A percentile compares a stretch with the other conserved stretches of the same genome.
Conservation (phyloP, 306 rosid species). For the Cicer judaicum region DNA sequence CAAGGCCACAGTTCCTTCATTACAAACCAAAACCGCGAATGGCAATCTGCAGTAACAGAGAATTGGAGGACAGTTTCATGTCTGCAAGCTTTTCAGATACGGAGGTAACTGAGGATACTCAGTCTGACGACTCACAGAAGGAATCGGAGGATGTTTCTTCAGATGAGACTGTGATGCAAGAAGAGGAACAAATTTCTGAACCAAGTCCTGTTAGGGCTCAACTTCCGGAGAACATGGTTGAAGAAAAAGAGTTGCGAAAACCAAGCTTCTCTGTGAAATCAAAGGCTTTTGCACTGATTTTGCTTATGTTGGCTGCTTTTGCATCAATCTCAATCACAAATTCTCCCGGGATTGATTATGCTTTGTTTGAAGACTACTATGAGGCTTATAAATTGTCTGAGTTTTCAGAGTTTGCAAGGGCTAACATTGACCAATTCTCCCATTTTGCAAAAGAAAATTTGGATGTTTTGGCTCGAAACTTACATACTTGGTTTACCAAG, state of each 20-base stretch:
- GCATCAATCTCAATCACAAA: constrained; percentile 49
- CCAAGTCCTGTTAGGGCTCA: constrained; percentile 24
- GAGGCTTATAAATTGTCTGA: constrained; percentile 43
- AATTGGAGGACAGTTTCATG: constrained; percentile 57
- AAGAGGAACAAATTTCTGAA: constrained; percentile 48
- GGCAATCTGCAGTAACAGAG: constrained; percentile 50
- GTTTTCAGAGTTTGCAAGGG: constrained; percentile 50
- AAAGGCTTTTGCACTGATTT: constrained; percentile 53
- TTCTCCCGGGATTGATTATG: constrained; percentile 47
- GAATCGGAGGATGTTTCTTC: constrained; percentile 68
- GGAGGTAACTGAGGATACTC: constrained; percentile 63
- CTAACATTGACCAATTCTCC: constrained; percentile 52
- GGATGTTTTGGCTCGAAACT: constrained; percentile 18
- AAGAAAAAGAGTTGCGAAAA: constrained; percentile 45
- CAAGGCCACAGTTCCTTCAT: constrained; percentile 87
- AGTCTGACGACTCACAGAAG: constrained; percentile 58
- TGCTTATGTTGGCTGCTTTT: constrained; percentile 54
- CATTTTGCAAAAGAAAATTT: constrained; percentile 44
- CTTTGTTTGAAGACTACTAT: constrained; percentile 46
- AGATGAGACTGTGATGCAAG: constrained; percentile 44
- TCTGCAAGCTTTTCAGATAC: constrained; percentile 63
- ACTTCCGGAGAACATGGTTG: constrained; percentile 43
- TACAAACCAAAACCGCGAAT: constrained; percentile 71
- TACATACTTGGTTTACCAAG: constrained; percentile 44
- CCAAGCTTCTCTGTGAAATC: constrained; percentile 45